These are phyloP conservation scores for Tulasnella calospora DNA, from an alignment of 768 basidiomycete species.

Conservation along the genomic window DNA sequence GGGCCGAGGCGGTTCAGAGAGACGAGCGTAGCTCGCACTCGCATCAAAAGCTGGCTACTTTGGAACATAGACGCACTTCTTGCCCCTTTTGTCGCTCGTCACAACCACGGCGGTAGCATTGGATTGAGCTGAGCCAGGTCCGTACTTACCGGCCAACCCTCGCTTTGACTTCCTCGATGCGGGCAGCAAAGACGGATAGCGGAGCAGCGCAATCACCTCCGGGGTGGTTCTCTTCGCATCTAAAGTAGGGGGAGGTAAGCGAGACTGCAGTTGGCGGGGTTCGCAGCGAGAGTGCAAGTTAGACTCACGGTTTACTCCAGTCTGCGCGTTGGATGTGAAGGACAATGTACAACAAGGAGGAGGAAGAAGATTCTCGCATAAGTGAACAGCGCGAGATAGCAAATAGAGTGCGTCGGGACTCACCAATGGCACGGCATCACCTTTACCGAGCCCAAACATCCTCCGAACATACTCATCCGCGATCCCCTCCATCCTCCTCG, in stretches of 20 bases:
- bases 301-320: not conserved
- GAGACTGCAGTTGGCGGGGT: not conserved
- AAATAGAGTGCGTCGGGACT: not conserved
- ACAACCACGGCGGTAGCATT: slow-evolving; percentile 11
- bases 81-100: slow-evolving; percentile 22
- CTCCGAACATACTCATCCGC: slow-evolving; percentile 15
- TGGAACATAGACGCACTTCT: slow-evolving; percentile 2
- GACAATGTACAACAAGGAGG: not conserved
- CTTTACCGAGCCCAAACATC: not conserved
- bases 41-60: not conserved
- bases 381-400: not conserved
- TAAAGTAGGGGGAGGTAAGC: not conserved
- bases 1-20: too few species aligned
- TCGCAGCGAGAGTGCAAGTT: not conserved
- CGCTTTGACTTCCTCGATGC: not conserved
- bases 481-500: slow-evolving; percentile 5
- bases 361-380: not conserved
- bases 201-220: not conserved
- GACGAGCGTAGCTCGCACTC: too few species aligned
- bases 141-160: not conserved
- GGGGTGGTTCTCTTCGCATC: not conserved
- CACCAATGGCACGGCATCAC: not conserved
- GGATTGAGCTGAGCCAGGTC: slow-evolving; percentile 23
- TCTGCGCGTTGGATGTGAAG: slow-evolving; percentile 11
- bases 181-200: not conserved